phyloP scores from a whole-genome alignment of 2,329 filamentous ascomycete genomes.

The Colletotrichum eleusines region DNA sequence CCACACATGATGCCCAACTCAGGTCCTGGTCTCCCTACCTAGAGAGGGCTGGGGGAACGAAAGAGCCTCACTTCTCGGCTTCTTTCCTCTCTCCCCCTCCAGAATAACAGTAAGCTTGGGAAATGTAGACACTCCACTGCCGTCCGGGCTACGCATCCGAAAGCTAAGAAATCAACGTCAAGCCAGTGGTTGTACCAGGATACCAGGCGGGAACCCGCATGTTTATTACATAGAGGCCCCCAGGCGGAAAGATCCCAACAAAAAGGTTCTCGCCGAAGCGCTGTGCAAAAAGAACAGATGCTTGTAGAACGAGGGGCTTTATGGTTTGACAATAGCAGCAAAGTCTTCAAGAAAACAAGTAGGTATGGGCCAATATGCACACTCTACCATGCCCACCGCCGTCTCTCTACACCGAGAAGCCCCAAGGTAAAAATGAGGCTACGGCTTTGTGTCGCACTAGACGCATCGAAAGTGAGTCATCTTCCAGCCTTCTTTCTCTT shows the following conservation, averaged over 20 bases:
- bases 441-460: slow-evolving; percentile 6
- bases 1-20: neutral
- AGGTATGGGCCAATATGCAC: slow-evolving; percentile 21
- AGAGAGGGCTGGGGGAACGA: neutral
- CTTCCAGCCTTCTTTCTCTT: neutral
- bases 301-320: neutral
- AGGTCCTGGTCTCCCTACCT: neutral
- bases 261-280: neutral
- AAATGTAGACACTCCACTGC: neutral
- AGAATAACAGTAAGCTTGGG: neutral
- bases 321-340: slow-evolving; percentile 5
- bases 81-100: too few relatives aligned
- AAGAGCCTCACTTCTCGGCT: neutral
- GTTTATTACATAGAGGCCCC: neutral
- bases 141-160: neutral
- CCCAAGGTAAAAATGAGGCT: slow-evolving; percentile 1
- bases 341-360: slow-evolving; percentile 8
- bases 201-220: neutral
- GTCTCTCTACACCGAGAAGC: slow-evolving; percentile 18
- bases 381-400: neutral
- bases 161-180: neutral
- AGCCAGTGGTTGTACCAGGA: neutral
- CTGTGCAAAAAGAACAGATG: neutral
- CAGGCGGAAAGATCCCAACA: neutral
- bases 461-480: neutral